Evolutionary conservation across 805 yeast species (phyloP).

Genomic region (Nakazawaea laoshanensis): DNA sequence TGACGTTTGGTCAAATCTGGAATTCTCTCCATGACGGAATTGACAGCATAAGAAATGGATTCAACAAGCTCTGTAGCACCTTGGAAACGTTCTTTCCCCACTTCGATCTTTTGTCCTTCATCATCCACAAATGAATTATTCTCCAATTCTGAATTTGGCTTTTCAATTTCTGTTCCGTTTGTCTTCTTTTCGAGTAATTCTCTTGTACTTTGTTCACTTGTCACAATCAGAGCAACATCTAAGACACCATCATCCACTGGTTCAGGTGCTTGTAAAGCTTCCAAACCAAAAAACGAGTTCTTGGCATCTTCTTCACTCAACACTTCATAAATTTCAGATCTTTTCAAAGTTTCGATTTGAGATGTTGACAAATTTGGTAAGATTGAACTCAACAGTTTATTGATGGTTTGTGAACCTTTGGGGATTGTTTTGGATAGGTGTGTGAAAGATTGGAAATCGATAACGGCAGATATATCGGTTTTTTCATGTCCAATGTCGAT

Average conservation of each 20-base stretch:
- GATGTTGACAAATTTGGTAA: slow-evolving; percentile 47
- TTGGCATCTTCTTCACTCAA: slow-evolving; percentile 58
- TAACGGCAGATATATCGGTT: slow-evolving; percentile 73
- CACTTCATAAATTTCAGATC: slow-evolving; percentile 71
- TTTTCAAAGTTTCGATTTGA: slow-evolving; percentile 71
- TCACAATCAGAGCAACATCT: slow-evolving; percentile 85
- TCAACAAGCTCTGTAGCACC: slow-evolving; percentile 61
- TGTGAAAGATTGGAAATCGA: slow-evolving; percentile 57
- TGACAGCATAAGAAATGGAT: slow-evolving; percentile 44
- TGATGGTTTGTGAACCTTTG: slow-evolving; percentile 64
- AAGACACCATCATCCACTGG: slow-evolving; percentile 62
- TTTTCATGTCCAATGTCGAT: slow-evolving; percentile 74
- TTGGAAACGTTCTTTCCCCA: slow-evolving; percentile 88
- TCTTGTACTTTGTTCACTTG: slow-evolving; percentile 60
- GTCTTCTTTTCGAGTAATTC: slow-evolving; percentile 26
- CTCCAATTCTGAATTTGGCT: slow-evolving; percentile 62
- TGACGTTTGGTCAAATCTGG: slow-evolving; percentile 62
- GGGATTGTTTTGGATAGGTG: slow-evolving; percentile 28
- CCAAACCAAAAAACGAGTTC: slow-evolving; percentile 53
- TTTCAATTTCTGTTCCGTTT: slow-evolving; percentile 14
- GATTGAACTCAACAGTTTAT: slow-evolving; percentile 37
- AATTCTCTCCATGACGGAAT: slow-evolving; percentile 42
- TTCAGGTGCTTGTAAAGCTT: slow-evolving; percentile 29
- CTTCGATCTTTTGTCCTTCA: slow-evolving; percentile 43
- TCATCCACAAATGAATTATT: slow-evolving; percentile 61